Base-by-base conservation (phyloP, 2,329 filamentous ascomycete species). In the Gliomastix tumulicola region DNA sequence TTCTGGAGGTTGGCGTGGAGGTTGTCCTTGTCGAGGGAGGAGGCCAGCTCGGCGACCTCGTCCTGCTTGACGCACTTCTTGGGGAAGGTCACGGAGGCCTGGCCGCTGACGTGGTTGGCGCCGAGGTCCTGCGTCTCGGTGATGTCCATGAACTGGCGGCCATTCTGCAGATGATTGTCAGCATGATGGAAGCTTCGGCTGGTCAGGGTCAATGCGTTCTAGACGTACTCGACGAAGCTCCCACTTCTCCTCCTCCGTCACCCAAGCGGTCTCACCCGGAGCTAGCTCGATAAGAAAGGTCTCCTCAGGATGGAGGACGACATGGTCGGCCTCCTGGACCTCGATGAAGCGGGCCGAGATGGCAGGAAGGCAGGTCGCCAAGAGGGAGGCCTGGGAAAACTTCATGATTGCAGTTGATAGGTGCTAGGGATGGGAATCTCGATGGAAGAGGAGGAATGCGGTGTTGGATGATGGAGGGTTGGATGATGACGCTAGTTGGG, bases 211-310 rank as follows among this genome's bases (percentile, higher is more conserved):
- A n/a, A n/a, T n/a, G n/a, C n/a, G n/a, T n/a, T n/a, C n/a, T n/a
- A n/a, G n/a, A 63, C 77, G 40, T 73, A 94, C 88, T 48, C 88
- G 74, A 53, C 84, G 82, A 45, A 97, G 66, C 59, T 82, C 80
- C 88, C 90, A 96, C 64, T 97, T 98, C 66, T 96, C 81, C 23
- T 95, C 86, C 52, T 97, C 90, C 0, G 87, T 94, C 21, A 96
- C 82, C 84, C 86, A 92, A 69, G 74, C 69, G 18, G 82, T 89
- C 56, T 90, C 74, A 38, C 85, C 88, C 4, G 88, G 88, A n/a
- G 77, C 74, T 19, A 92, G 71, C 66, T 97, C 89, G 44, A 98
- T 80, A 32, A 94, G 71, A 58, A 75, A 92, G 48, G 47, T 45
- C 42, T 57, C 51, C 22, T 51, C 47, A 25, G 64, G 62, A 39